These are phyloP conservation scores for Rhipidocladum racemiflorum DNA, from an alignment of 176 grass and related monocot genomes.

Conservation along the genomic window DNA sequence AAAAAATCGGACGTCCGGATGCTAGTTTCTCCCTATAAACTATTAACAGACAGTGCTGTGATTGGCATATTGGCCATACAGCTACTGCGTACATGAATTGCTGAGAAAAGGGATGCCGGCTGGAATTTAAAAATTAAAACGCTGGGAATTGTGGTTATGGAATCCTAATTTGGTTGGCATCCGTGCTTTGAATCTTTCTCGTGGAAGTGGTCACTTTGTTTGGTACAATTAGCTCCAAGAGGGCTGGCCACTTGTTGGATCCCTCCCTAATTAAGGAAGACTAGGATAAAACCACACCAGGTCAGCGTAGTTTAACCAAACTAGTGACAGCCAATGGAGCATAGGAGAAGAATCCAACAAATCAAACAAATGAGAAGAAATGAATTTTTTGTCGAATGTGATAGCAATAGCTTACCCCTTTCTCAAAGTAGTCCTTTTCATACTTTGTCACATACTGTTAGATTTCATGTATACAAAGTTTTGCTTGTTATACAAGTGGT, in stretches of 20 bases:
- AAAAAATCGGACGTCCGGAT: no score
- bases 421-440: neutral
- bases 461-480: neutral
- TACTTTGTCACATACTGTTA: neutral
- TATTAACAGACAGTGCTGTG: neutral
- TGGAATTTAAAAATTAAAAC: neutral
- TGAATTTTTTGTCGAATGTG: neutral
- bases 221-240: neutral
- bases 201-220: neutral
- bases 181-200: constrained; percentile 6
- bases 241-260: neutral
- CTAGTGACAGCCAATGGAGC: neutral
- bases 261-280: constrained; percentile 3
- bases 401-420: neutral
- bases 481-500: neutral
- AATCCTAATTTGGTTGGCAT: neutral
- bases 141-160: neutral
- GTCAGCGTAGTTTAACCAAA: constrained; percentile 13
- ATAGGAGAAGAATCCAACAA: neutral
- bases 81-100: neutral
- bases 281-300: neutral
- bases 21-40: no score
- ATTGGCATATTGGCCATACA: neutral
- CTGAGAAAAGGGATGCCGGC: neutral
- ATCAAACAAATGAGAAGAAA: neutral